A percentile compares a stretch with the other conserved stretches of the same genome.
Evolutionary conservation across 441 rosid genomes (phyloP).

Genomic region (Syzygium syzygioides): DNA sequence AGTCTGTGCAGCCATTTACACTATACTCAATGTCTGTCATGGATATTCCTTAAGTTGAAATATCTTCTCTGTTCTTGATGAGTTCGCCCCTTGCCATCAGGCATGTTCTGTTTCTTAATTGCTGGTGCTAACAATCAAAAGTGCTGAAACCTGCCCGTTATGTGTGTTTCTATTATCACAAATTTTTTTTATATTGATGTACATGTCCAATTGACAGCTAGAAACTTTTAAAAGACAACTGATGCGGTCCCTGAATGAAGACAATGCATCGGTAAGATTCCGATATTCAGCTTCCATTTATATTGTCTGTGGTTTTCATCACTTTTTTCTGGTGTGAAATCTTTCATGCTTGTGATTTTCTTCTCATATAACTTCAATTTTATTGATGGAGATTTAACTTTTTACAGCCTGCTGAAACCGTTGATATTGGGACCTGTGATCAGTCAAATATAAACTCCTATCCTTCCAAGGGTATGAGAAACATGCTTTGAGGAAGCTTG

Average conservation of each 20-base stretch:
- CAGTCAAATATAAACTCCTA: conserved; percentile 53
- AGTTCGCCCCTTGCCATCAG: background rate
- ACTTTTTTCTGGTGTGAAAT: background rate
- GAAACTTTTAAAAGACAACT: conserved; percentile 88
- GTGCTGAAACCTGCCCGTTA: background rate
- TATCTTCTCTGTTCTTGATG: background rate
- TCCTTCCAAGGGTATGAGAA: conserved; percentile 47
- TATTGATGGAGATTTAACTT: background rate
- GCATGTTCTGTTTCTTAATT: background rate
- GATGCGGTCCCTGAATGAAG: conserved; percentile 84
- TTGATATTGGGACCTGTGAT: conserved; percentile 71
- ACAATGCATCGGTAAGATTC: conserved; percentile 53
- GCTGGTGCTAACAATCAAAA: background rate
- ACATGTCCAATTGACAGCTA: conserved; percentile 32
- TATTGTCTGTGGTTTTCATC: background rate
- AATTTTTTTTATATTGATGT: background rate
- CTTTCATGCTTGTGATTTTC: background rate
- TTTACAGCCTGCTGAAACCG: conserved; percentile 44
- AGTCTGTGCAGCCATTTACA: background rate
- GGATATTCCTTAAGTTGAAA: background rate
- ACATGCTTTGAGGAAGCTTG: background rate
- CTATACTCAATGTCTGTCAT: background rate
- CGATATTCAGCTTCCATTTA: background rate
- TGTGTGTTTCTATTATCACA: background rate
- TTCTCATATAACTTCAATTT: background rate